Conservation (phyloP, 805 yeast genomes). For the Candida verbasci region DNA sequence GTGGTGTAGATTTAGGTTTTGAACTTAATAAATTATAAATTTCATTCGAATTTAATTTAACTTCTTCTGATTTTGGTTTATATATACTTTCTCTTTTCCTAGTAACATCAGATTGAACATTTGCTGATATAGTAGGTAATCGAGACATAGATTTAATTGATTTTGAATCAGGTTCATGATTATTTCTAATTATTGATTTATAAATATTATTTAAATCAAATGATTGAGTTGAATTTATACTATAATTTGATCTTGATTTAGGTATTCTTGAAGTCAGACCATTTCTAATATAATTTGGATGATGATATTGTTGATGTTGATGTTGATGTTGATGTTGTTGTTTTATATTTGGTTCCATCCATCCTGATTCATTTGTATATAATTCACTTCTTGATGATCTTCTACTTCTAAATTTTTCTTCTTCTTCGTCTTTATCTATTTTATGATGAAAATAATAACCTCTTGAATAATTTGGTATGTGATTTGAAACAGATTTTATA, state of each 20-base stretch:
- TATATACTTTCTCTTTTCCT: conserved; percentile 2
- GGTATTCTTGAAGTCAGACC: conserved; percentile 9
- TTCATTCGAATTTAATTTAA: conserved; percentile 12
- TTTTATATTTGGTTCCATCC: conserved; percentile 45
- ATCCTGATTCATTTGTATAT: conserved; percentile 41
- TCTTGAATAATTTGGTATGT: neutral
- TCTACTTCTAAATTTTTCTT: conserved; percentile 26
- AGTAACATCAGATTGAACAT: conserved; percentile 6
- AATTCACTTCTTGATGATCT: conserved; percentile 39
- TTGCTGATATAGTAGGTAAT: conserved; percentile 13
- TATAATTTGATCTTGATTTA: conserved; percentile 21
- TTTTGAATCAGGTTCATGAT: conserved; percentile 7
- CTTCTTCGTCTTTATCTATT: conserved; percentile 12
- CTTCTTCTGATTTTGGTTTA: neutral
- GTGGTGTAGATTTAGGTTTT: neutral
- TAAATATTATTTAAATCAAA: conserved; percentile 27
- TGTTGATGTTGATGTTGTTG: neutral
- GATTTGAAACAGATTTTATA: conserved; percentile 1
- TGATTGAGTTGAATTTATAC: conserved; percentile 12
- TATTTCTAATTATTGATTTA: conserved; percentile 23
- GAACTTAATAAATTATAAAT: conserved; percentile 12
- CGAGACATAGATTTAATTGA: conserved; percentile 14
- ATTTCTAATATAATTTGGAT: neutral
- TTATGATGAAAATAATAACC: conserved; percentile 6
- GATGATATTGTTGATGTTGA: too few species aligned